Evolutionary conservation across 176 grass and related monocot genomes (phyloP), one percentile per base, ranked within the genome.

Genomic region (Musa acuminata): DNA sequence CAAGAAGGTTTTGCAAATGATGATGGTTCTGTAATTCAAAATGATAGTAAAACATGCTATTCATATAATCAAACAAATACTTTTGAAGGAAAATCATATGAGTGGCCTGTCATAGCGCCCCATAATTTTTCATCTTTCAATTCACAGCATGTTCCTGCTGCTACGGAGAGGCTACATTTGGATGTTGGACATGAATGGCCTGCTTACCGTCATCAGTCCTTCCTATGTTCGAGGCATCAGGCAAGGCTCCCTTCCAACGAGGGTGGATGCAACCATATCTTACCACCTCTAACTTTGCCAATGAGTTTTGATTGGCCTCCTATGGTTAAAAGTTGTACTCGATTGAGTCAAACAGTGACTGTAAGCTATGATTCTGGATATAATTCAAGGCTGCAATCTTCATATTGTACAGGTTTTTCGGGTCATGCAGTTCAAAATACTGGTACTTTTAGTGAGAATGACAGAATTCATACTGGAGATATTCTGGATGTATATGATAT

Each of bases 291-390:
- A 72, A 77, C 85, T 52, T 76, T 93, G 79, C 93, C 93, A 53
- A 76, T 98, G 77, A 93, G 90, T 90, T 93, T 89, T 62, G 94
- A 98, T 75, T 98, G 94, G 94, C 94, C 94, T 74, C 94, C 94
- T 64, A 84, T 91, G 77, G 92, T 91, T 62, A 92, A 88, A 88
- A 92, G 80, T 73, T 98, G 80, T 62, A 78, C 78, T 81, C 84
- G 79, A 81, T 19, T 83, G 75, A 87, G 55, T 71, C 27, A 84
- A 35, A 83, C 88, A 79, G 79, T 85, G 52, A 68, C 90, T 75
- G 75, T 88, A 69, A 73, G 85, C 71, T 90, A 91, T 69, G 91
- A 95, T 80, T 85, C 86, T 58, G 73, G 86, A 74, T 85, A 89
- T 76, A 82, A 74, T 52, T 84, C 90, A 62, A 82, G 80, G 51